A percentile compares a stretch with the other conserved stretches of the same genome.
Evolutionary conservation across 1,284 basidiomycete species (phyloP).

Genomic region (Sanguinoderma infundibulare): DNA sequence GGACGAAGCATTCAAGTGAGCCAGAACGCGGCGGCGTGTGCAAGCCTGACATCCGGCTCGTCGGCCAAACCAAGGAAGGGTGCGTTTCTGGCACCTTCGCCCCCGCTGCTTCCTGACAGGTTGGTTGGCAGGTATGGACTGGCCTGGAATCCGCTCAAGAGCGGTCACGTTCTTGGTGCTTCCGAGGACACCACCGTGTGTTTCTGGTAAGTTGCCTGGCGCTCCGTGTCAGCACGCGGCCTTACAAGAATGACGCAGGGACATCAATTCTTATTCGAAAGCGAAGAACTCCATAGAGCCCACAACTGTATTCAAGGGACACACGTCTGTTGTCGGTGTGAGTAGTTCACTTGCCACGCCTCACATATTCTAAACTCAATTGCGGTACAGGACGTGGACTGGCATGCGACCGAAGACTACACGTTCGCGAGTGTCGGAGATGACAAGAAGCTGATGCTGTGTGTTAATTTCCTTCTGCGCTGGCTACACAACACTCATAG

Average conservation of each 20-base stretch:
- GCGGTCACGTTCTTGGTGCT: slow-evolving; percentile 89
- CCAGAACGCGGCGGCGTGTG: slow-evolving; percentile 86
- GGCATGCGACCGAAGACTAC: slow-evolving; percentile 87
- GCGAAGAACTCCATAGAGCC: slow-evolving; percentile 82
- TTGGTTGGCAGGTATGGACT: slow-evolving; percentile 76
- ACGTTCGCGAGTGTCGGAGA: slow-evolving; percentile 97
- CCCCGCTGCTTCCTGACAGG: not conserved
- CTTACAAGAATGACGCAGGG: slow-evolving; percentile 58
- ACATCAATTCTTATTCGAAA: slow-evolving; percentile 90
- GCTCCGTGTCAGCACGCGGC: not conserved
- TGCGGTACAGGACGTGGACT: slow-evolving; percentile 86
- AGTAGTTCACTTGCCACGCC: slow-evolving; percentile 33
- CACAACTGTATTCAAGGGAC: slow-evolving; percentile 83
- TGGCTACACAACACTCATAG: slow-evolving; percentile 3
- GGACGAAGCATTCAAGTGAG: slow-evolving; percentile 95
- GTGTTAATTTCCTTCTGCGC: slow-evolving; percentile 32
- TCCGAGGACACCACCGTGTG: slow-evolving; percentile 97
- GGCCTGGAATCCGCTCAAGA: slow-evolving; percentile 86
- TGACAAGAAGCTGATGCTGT: slow-evolving; percentile 94
- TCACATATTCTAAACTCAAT: not conserved
- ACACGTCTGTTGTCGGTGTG: slow-evolving; percentile 89
- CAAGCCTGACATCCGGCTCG: slow-evolving; percentile 89
- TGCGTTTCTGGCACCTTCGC: slow-evolving; percentile 36
- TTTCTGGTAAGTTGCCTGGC: slow-evolving; percentile 74
- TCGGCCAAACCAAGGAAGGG: slow-evolving; percentile 95